Base-by-base conservation (phyloP, 164 flowering plant species). In the Vitis rotundifolia region DNA sequence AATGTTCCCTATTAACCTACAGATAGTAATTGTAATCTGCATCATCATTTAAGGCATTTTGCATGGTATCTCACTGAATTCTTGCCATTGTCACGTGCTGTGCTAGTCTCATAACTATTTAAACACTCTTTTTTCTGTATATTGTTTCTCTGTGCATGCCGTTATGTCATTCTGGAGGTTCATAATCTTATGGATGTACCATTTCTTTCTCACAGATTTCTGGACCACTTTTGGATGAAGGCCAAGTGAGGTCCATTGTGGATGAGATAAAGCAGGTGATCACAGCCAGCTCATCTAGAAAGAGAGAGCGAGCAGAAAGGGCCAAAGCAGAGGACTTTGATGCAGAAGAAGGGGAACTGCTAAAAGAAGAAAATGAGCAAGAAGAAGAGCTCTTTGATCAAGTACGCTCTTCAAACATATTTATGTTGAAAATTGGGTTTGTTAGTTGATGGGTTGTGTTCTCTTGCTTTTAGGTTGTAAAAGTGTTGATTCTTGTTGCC, bases 331-430 rank as follows among this genome's bases (percentile, higher is more conserved):
- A 94, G 76, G 98, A 94, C 71, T 94, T 94, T 75, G 98, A 94
- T 84, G 97, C 91, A 4, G 98, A 94, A 75, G 98, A 94, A 77
- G 88, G 87, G 59, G 98, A 94, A 67, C 64, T 91, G 68, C 88
- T 94, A 16, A 87, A 77, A 76, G 97, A 94, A 83, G 98, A 94
- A 83, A 92, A 94, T 83, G 98, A 94, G 82, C 91, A 88, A 79
- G 98, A 94, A 79, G 98, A 94, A 75, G 97, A 94, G 82, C 85
- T 94, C 49, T 94, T 94, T 89, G 92, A 94, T 68, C 95, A 90
- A 79, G 98, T 94, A 18, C 67, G 85, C 80, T 11, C 72, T 63
- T 31, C 2, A 29, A 22, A 10, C 26, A 9, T 66, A 6, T 37
- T 37, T 37, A 6, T 37, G 44, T 37, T 37, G 44, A 6, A 37